Base-by-base conservation (phyloP, 768 basidiomycete species). In the Russula lepida region DNA sequence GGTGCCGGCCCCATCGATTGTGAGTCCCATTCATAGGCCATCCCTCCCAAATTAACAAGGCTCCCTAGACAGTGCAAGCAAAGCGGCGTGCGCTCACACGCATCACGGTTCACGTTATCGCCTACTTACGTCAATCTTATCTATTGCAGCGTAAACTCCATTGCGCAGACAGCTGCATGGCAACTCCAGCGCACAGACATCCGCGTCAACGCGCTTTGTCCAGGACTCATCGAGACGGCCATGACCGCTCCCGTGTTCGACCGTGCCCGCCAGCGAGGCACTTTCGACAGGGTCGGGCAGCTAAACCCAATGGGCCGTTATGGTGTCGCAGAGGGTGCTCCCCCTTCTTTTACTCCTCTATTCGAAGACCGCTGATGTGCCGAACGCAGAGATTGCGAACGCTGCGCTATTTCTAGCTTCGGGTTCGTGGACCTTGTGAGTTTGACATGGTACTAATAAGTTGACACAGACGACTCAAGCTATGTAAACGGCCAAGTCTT, bases 401-500 rank as follows among this genome's bases (percentile, higher is more conserved):
- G 85, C 81, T 53, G 89, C 87, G 0, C 74, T 93, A 23, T 97
- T 94, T 77, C 76, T 97, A 41, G 93, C 92, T 13, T 92, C 89
- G 47, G 92, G 92, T 91, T 68, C 41, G 58, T 57, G 46, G 39
- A 50, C 39, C 21, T 33, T 59, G 35, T 23, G 32, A 51, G 6
- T 23, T 15, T 39, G 60, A 46, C 41, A 17, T 2, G 27, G 21
- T 47, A 39, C 33, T 50, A 33, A 58, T 15, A 2, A 23, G 28
- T 33, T 33, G 39, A 33, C 52, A 11, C 69, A 92, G 92, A 93
- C 67, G 89, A 92, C 64, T 85, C 91, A 1, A 93, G 91, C 73
- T 95, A 93, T 72, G 84, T 98, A 58, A 97, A 95, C 69, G 95
- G 91, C 17, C 89, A 94, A 69, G 87, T 85, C 67, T 79, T 92